Conservation (phyloP, 169 alveolate genomes). For the Cryptosporidium sp. region DNA sequence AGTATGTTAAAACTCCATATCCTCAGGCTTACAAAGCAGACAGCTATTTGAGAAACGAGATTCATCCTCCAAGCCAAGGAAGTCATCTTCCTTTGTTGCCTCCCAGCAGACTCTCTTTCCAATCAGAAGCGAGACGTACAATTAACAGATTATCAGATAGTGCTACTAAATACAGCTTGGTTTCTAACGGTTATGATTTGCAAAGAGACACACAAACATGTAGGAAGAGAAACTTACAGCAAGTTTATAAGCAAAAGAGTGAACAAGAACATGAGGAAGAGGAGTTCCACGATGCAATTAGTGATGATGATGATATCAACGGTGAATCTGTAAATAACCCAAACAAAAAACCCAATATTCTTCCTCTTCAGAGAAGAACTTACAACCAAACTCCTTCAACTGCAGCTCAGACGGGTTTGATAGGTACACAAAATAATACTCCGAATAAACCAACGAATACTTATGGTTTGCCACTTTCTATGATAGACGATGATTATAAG, state of each 20-base stretch:
- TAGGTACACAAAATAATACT: slow-evolving; percentile 45
- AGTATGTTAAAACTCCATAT: not conserved
- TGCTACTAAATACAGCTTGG: not conserved
- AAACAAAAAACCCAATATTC: not conserved
- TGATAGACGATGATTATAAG: slow-evolving; percentile 46
- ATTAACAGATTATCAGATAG: not conserved
- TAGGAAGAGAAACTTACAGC: slow-evolving; percentile 43
- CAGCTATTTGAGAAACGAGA: not conserved
- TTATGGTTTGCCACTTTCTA: slow-evolving; percentile 58
- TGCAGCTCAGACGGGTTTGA: slow-evolving; percentile 16
- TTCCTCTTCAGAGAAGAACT: slow-evolving; percentile 39
- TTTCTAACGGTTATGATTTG: not conserved
- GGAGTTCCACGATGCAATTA: slow-evolving; percentile 65
- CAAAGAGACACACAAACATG: slow-evolving; percentile 15
- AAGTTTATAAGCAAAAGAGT: slow-evolving; percentile 10
- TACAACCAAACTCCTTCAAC: slow-evolving; percentile 21
- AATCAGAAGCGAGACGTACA: not conserved
- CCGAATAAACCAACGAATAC: slow-evolving; percentile 28
- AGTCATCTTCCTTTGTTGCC: slow-evolving; percentile 31
- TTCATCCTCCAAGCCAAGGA: no score
- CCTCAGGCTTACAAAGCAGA: not conserved
- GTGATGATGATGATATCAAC: slow-evolving; percentile 43
- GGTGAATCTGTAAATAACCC: not conserved
- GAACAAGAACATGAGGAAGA: slow-evolving; percentile 36
- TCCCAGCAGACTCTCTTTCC: slow-evolving; percentile 11